These are phyloP conservation scores for Henckelia pumila DNA, from an alignment of 257 asterid genomes.

Conservation along the genomic window DNA sequence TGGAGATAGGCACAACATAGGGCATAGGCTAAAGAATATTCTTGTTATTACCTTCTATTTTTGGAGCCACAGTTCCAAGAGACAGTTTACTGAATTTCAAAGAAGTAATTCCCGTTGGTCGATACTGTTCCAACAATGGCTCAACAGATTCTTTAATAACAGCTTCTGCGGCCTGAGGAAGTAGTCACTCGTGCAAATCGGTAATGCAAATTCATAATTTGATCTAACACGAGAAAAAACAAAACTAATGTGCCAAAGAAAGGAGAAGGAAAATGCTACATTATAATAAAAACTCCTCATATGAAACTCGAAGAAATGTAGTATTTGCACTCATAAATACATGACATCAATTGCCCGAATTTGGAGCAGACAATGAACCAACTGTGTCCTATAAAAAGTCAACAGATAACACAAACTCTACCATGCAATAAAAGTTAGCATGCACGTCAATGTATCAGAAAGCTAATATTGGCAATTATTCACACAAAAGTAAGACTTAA, in stretches of 20 bases:
- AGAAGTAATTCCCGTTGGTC: conserved; percentile 83
- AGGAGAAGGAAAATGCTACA: neutral
- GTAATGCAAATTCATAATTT: conserved; percentile 17
- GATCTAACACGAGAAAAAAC: neutral
- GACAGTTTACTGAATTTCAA: conserved; percentile 89
- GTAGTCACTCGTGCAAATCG: conserved; percentile 24
- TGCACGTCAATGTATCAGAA: neutral
- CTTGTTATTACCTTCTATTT: conserved; percentile 75
- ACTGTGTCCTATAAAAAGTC: neutral
- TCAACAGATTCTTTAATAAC: conserved; percentile 90
- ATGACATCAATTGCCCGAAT: neutral
- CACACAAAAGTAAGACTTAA: neutral
- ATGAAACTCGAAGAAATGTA: neutral
- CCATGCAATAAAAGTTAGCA: neutral
- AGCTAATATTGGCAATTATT: neutral
- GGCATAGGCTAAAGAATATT: neutral
- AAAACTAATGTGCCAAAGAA: neutral
- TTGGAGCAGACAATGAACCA: neutral
- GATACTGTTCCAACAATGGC: conserved; percentile 93
- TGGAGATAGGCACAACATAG: conserved; percentile 8
- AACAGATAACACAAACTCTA: too few species aligned
- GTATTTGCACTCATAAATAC: neutral
- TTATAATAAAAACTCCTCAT: neutral
- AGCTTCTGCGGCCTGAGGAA: conserved; percentile 92
- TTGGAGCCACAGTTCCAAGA: conserved; percentile 98